Conservation (phyloP, 1,139 yeast genomes). For the Suhomyces taliae region DNA sequence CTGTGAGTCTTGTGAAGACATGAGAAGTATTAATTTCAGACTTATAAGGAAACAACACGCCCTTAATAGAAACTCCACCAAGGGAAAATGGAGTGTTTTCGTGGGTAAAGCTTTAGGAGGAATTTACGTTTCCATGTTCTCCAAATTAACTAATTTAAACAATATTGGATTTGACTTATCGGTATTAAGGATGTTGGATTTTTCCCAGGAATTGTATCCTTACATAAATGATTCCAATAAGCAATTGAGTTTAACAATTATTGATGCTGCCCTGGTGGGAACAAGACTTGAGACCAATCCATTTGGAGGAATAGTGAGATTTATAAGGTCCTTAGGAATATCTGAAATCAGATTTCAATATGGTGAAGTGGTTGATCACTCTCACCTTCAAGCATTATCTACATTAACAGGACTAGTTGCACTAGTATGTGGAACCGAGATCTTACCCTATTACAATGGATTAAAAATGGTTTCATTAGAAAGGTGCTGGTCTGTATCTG, state of each 20-base stretch:
- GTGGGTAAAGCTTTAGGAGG: slow-evolving; percentile 1
- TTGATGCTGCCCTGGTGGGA: slow-evolving; percentile 8
- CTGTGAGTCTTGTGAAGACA: slow-evolving; percentile 6
- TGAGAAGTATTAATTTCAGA: slow-evolving; percentile 18
- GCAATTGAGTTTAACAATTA: slow-evolving; percentile 5
- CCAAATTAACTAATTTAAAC: neutral
- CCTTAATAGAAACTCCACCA: neutral
- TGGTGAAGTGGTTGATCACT: slow-evolving; percentile 33
- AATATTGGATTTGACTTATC: slow-evolving; percentile 7
- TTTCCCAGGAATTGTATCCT: neutral
- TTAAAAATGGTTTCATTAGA: slow-evolving; percentile 20
- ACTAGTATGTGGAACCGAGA: slow-evolving; percentile 8
- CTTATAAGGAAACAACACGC: slow-evolving; percentile 5
- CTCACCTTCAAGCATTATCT: slow-evolving; percentile 27
- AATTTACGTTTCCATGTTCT: slow-evolving; percentile 2
- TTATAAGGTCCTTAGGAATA: slow-evolving; percentile 4
- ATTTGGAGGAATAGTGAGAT: slow-evolving; percentile 3
- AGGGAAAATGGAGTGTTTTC: slow-evolving; percentile 4
- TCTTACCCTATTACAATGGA: slow-evolving; percentile 8
- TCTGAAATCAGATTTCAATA: slow-evolving; percentile 22
- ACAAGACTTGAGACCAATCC: slow-evolving; percentile 6
- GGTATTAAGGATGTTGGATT: slow-evolving; percentile 2
- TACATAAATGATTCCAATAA: neutral
- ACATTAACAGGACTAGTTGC: slow-evolving; percentile 22
- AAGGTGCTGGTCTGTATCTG: slow-evolving; percentile 36